Evolutionary conservation across 2,329 filamentous ascomycete genomes (phyloP).

Genomic region (Penicillium occitanis): DNA sequence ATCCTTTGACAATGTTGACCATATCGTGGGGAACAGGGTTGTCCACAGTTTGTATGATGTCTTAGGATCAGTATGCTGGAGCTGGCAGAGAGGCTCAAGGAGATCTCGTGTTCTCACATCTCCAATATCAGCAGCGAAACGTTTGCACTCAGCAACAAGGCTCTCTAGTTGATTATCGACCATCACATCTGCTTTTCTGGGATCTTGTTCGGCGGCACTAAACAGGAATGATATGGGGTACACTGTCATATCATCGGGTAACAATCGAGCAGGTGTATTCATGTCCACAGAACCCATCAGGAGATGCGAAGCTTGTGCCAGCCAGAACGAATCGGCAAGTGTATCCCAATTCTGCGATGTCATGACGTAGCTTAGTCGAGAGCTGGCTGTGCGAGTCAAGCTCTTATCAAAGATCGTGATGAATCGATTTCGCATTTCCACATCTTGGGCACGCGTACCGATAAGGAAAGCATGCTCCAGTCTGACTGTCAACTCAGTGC

Average conservation of each 20-base stretch:
- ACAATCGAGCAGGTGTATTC: slow-evolving; percentile 73
- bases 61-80: slow-evolving; percentile 83
- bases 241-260: slow-evolving; percentile 79
- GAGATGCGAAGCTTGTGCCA: slow-evolving; percentile 90
- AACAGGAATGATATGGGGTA: slow-evolving; percentile 73
- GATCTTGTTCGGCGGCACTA: slow-evolving; percentile 70
- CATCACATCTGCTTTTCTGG: slow-evolving; percentile 63
- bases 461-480: slow-evolving; percentile 99
- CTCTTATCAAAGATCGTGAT: slow-evolving; percentile 95
- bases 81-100: slow-evolving; percentile 82
- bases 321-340: slow-evolving; percentile 91
- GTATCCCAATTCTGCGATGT: slow-evolving; percentile 96
- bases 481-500: slow-evolving; percentile 91
- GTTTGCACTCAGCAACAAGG: slow-evolving; percentile 73
- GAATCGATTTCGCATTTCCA: slow-evolving; percentile 95
- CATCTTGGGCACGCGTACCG: slow-evolving; percentile 86
- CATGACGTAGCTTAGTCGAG: slow-evolving; percentile 84
- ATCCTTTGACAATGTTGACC: slow-evolving; percentile 83
- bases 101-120: slow-evolving; percentile 87
- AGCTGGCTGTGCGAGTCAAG: slow-evolving; percentile 86
- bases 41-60: slow-evolving; percentile 90
- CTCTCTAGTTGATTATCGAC: slow-evolving; percentile 78
- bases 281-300: slow-evolving; percentile 88
- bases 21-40: slow-evolving; percentile 85
- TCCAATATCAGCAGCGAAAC: slow-evolving; percentile 79